These are phyloP conservation scores for Leptodontidium sp. DNA, from an alignment of 2,329 filamentous ascomycete genomes.

Conservation along the genomic window DNA sequence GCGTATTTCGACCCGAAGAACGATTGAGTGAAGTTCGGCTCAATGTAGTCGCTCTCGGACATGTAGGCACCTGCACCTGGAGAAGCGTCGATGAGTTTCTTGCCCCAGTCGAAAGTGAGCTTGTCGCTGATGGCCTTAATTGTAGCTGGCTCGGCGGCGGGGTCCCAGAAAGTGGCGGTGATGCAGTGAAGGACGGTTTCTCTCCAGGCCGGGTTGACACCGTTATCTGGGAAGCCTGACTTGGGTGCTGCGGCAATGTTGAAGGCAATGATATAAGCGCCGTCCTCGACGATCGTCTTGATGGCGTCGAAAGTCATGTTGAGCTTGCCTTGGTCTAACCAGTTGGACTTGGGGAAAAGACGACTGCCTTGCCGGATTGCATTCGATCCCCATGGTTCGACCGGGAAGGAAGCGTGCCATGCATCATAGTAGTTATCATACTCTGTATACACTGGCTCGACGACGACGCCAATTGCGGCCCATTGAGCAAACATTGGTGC, in stretches of 20 bases:
- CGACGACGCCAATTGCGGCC: conserved; percentile 29
- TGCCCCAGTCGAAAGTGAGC: conserved; percentile 33
- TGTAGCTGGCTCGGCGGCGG: conserved; percentile 53
- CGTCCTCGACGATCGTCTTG: too few species aligned
- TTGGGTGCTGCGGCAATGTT: conserved; percentile 35
- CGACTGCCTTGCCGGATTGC: too few species aligned
- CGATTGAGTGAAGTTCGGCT: conserved; percentile 49
- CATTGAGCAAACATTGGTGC: conserved; percentile 52
- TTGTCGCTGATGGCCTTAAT: conserved; percentile 53
- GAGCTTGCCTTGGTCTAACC: too few species aligned
- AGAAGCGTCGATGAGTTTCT: conserved; percentile 25
- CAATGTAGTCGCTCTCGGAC: conserved; percentile 58
- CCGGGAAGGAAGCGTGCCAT: too few species aligned
- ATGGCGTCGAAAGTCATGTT: too few species aligned
- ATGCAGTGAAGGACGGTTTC: conserved; percentile 35
- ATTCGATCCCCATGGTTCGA: too few species aligned
- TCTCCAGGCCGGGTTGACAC: conserved; percentile 48
- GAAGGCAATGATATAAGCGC: too few species aligned
- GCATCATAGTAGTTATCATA: too few species aligned
- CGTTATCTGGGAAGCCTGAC: conserved; percentile 45
- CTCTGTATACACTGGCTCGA: conserved; percentile 35
- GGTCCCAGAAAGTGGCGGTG: conserved; percentile 22
- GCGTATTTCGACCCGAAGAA: conserved; percentile 47
- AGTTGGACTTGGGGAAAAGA: too few species aligned
- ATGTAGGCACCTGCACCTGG: conserved; percentile 53